phyloP scores from a whole-genome alignment of 2,329 filamentous ascomycete species.

The Penicillium sp. region DNA sequence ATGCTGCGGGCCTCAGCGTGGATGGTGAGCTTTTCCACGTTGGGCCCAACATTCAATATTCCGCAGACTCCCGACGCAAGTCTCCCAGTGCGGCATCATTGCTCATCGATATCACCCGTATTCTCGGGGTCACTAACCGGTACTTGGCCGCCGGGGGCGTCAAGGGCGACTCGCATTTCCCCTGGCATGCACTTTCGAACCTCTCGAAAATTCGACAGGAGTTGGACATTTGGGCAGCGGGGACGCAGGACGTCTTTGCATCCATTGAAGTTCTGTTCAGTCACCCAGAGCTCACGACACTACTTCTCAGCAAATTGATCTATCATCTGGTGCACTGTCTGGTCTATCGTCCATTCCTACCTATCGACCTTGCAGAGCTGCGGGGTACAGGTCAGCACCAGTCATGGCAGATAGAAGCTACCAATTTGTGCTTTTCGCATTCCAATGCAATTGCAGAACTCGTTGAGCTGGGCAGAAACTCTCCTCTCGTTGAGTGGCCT shows the following conservation, averaged over 20 bases:
- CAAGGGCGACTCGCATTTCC: constrained; percentile 86
- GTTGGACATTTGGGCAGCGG: constrained; percentile 79
- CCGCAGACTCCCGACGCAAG: constrained; percentile 66
- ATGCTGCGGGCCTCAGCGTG: constrained; percentile 58
- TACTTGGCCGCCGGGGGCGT: constrained; percentile 83
- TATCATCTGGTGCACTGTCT: constrained; percentile 86
- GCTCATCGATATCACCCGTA: constrained; percentile 79
- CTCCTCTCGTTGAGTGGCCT: constrained; percentile 76
- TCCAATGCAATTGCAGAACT: constrained; percentile 84
- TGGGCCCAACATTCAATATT: constrained; percentile 72
- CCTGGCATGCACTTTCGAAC: constrained; percentile 83
- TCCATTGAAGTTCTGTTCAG: constrained; percentile 73
- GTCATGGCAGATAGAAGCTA: constrained; percentile 89
- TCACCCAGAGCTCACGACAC: constrained; percentile 71
- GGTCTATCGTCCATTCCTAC: constrained; percentile 82
- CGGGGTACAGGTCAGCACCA: constrained; percentile 79
- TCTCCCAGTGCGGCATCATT: constrained; percentile 74
- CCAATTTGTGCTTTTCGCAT: constrained; percentile 80
- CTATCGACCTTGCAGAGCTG: constrained; percentile 78
- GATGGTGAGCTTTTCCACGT: constrained; percentile 81
- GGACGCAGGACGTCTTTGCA: constrained; percentile 74
- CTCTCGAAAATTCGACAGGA: constrained; percentile 83
- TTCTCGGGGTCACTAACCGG: constrained; percentile 77
- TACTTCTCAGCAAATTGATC: constrained; percentile 80
- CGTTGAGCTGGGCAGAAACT: constrained; percentile 73